A percentile compares a stretch with the other conserved stretches of the same genome.
These are phyloP conservation scores for Teunomyces aglyptinius DNA, from an alignment of 805 yeast genomes.

Conservation along the genomic window DNA sequence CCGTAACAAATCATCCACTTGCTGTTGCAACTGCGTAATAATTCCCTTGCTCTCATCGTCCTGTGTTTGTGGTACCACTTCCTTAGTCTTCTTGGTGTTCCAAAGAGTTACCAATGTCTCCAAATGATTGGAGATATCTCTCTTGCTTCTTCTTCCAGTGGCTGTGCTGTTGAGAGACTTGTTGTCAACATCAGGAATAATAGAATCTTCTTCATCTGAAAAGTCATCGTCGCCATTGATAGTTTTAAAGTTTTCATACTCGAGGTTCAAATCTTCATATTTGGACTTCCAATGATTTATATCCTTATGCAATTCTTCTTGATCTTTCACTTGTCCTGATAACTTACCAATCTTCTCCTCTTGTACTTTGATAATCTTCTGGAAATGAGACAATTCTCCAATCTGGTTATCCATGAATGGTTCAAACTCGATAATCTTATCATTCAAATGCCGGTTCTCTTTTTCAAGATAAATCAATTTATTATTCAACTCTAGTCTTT, in stretches of 20 bases:
- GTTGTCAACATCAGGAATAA: slow-evolving; percentile 12
- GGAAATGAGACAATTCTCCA: slow-evolving; percentile 51
- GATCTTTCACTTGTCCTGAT: slow-evolving; percentile 39
- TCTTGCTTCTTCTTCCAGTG: slow-evolving; percentile 23
- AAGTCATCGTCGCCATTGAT: slow-evolving; percentile 32
- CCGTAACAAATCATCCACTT: slow-evolving; percentile 53
- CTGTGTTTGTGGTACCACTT: slow-evolving; percentile 9
- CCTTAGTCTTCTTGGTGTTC: slow-evolving; percentile 16
- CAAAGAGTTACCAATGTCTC: slow-evolving; percentile 35
- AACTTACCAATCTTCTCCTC: slow-evolving; percentile 44
- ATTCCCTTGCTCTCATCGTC: slow-evolving; percentile 18
- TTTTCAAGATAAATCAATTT: slow-evolving; percentile 44
- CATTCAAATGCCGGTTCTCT: slow-evolving; percentile 43
- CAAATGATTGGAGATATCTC: slow-evolving; percentile 33
- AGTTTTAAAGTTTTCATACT: slow-evolving; percentile 40
- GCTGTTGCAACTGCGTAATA: slow-evolving; percentile 47
- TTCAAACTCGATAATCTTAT: slow-evolving; percentile 46
- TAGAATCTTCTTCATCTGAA: slow-evolving; percentile 23
- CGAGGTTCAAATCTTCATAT: slow-evolving; percentile 43
- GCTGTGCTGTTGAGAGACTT: slow-evolving; percentile 22
- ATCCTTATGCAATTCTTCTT: slow-evolving; percentile 45
- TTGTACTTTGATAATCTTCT: slow-evolving; percentile 54
- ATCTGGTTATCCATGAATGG: slow-evolving; percentile 54
- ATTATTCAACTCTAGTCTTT: slow-evolving; percentile 43
- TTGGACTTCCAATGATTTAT: slow-evolving; percentile 48